Evolutionary conservation across 1,139 yeast species (phyloP).

Genomic region (Zygoascus meyerae): DNA sequence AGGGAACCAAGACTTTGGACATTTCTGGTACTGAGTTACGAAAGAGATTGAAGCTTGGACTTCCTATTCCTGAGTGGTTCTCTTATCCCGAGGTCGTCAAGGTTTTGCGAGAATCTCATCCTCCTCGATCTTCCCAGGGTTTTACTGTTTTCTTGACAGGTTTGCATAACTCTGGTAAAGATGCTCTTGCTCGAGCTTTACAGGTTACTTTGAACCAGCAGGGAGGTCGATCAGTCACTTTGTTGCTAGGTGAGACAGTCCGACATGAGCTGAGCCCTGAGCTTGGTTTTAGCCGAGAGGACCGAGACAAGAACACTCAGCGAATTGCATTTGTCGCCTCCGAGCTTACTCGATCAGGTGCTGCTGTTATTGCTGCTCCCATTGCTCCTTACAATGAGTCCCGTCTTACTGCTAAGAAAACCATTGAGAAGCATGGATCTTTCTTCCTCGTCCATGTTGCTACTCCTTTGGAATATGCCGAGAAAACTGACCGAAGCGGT

Average conservation of each 20-base stretch:
- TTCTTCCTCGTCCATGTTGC: slow-evolving; percentile 45
- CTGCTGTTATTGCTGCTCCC: slow-evolving; percentile 76
- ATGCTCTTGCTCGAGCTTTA: slow-evolving; percentile 72
- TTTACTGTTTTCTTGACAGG: slow-evolving; percentile 65
- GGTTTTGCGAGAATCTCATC: slow-evolving; percentile 86
- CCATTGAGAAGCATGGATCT: slow-evolving; percentile 44
- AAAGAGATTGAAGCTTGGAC: slow-evolving; percentile 78
- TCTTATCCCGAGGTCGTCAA: slow-evolving; percentile 94
- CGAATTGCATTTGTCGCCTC: slow-evolving; percentile 58
- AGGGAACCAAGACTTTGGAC: slow-evolving; percentile 75
- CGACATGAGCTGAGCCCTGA: slow-evolving; percentile 41
- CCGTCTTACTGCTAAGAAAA: slow-evolving; percentile 36
- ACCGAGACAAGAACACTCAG: slow-evolving; percentile 39
- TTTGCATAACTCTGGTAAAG: slow-evolving; percentile 51
- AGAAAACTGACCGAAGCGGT: slow-evolving; percentile 46
- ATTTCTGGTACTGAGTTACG: slow-evolving; percentile 95
- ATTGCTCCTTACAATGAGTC: slow-evolving; percentile 43
- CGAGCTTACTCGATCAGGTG: slow-evolving; percentile 83
- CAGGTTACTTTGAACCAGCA: slow-evolving; percentile 88
- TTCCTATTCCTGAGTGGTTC: slow-evolving; percentile 92
- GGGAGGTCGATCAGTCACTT: slow-evolving; percentile 80
- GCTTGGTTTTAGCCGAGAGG: slow-evolving; percentile 39
- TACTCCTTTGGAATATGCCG: slow-evolving; percentile 43
- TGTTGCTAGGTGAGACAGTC: slow-evolving; percentile 49
- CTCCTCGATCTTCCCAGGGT: slow-evolving; percentile 87